A percentile compares a stretch with the other conserved stretches of the same genome.
These are phyloP conservation scores for Fraxinus paxiana DNA, from an alignment of 305 asterid species.

Conservation along the genomic window DNA sequence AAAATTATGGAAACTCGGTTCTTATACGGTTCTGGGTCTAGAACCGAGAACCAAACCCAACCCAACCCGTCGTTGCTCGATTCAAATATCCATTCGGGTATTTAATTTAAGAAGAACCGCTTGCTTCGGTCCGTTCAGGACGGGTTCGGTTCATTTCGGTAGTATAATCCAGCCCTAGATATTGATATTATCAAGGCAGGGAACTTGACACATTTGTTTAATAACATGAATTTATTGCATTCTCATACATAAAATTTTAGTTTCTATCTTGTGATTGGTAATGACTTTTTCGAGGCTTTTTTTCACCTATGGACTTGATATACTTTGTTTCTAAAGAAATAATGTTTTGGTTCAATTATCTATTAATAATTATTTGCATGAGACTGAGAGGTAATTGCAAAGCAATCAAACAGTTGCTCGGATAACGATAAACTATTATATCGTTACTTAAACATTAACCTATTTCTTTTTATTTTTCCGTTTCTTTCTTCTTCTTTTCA, in stretches of 20 bases:
- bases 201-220: background rate
- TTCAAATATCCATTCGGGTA: background rate
- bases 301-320: background rate
- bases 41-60: background rate
- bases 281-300: background rate
- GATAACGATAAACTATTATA: background rate
- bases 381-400: background rate
- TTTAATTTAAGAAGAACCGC: background rate
- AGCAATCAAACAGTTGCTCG: background rate
- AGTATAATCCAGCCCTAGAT: background rate
- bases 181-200: background rate
- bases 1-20: background rate
- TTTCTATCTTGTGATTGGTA: background rate
- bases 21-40: background rate
- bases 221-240: background rate
- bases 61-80: background rate
- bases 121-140: too few species aligned
- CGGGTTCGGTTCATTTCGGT: background rate
- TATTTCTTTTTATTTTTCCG: background rate
- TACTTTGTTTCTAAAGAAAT: background rate
- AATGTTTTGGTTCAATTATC: background rate
- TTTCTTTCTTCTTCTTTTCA: background rate
- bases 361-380: background rate
- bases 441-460: background rate
- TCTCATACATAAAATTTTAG: background rate